phyloP scores from a whole-genome alignment of 1,139 yeast genomes.

The Debaryomyces nepalensis region DNA sequence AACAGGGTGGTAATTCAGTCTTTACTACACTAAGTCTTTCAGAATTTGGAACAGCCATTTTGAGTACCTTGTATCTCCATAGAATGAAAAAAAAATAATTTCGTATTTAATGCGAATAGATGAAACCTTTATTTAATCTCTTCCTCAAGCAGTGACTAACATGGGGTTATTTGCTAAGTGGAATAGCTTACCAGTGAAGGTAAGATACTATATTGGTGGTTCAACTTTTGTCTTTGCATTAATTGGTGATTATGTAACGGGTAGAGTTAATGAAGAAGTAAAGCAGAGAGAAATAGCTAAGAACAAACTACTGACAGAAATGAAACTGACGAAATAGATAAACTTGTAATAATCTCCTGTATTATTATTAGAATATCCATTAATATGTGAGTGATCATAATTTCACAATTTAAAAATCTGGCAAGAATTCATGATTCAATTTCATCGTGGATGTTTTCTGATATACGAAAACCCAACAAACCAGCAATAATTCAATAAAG shows the following conservation, averaged over 20 bases:
- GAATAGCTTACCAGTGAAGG: conserved; percentile 54
- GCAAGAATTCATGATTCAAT: too few relatives aligned
- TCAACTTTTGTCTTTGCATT: conserved; percentile 59
- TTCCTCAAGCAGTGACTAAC: too few relatives aligned
- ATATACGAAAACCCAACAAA: too few relatives aligned
- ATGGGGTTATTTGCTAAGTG: conserved; percentile 51
- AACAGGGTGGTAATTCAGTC: conserved; percentile 81
- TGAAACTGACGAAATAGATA: background rate
- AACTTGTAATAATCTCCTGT: background rate
- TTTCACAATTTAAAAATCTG: too few relatives aligned
- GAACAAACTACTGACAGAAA: conserved; percentile 3
- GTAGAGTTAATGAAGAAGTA: conserved; percentile 50
- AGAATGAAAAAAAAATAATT: background rate
- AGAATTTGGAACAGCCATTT: conserved; percentile 18
- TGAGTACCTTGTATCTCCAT: background rate
- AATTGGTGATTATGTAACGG: conserved; percentile 53
- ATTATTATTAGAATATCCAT: background rate
- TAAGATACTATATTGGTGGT: conserved; percentile 56
- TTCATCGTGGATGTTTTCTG: too few relatives aligned
- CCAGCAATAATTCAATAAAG: too few relatives aligned
- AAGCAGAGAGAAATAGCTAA: conserved; percentile 25
- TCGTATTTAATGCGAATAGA: conserved; percentile 1
- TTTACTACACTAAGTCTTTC: conserved; percentile 31
- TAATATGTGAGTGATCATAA: too few relatives aligned
- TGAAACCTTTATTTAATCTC: too few relatives aligned